Evolutionary conservation across 108 stramenopile species (phyloP).

Genomic region (Cyclostephanos invisitatus): DNA sequence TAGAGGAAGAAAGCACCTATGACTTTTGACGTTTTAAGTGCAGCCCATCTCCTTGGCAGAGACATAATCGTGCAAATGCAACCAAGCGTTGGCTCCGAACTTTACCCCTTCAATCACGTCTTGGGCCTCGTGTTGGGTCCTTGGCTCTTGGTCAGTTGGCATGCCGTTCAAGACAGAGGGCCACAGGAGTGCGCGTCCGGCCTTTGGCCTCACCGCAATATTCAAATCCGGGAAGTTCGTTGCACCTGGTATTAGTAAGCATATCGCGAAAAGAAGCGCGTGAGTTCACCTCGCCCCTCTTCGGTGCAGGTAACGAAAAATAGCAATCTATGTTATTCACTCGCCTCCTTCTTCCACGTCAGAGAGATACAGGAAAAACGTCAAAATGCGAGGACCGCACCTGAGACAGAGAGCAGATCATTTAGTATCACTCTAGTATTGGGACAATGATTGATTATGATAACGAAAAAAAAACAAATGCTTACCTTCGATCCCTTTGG

Average conservation of each 20-base stretch:
- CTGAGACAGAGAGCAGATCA: constrained; percentile 8
- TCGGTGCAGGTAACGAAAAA: not conserved
- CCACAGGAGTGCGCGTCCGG: constrained; percentile 60
- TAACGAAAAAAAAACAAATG: not conserved
- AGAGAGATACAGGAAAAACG: constrained; percentile 76
- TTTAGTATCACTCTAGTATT: not conserved
- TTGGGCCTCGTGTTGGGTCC: constrained; percentile 62
- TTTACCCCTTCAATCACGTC: constrained; percentile 59
- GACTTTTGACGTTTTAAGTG: constrained; percentile 8
- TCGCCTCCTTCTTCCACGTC: constrained; percentile 80
- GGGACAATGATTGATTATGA: not conserved
- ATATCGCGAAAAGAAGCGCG: not conserved
- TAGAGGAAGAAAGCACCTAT: no score
- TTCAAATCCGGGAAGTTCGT: constrained; percentile 42
- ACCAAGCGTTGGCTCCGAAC: constrained; percentile 67
- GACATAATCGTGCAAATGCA: constrained; percentile 53
- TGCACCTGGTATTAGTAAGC: constrained; percentile 3
- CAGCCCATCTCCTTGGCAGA: constrained; percentile 26
- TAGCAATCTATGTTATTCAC: not conserved
- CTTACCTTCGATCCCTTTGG: constrained; percentile 34
- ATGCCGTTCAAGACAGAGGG: constrained; percentile 53
- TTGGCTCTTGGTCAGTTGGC: constrained; percentile 47
- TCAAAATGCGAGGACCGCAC: constrained; percentile 76
- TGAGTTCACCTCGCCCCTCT: constrained; percentile 6
- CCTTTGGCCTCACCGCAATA: constrained; percentile 42